These are phyloP conservation scores for Ophiostoma quercus DNA, from an alignment of 2,329 filamentous ascomycete species.

Conservation along the genomic window DNA sequence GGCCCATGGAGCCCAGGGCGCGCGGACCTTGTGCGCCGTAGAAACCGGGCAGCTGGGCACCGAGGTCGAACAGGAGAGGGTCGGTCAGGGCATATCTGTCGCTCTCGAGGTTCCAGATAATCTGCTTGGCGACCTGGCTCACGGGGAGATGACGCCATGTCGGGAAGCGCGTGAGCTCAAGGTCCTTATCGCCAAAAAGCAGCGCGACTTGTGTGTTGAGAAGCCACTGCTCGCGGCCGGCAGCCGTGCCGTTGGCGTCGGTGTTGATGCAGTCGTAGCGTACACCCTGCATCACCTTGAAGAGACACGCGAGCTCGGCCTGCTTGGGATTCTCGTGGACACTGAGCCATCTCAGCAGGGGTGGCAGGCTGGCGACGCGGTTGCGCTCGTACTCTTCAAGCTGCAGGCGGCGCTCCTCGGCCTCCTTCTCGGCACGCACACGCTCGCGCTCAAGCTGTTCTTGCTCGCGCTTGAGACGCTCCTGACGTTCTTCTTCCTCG, in stretches of 20 bases:
- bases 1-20: constrained; percentile 40
- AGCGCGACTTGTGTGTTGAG: constrained; percentile 60
- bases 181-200: constrained; percentile 60
- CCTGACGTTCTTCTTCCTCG: constrained; percentile 51
- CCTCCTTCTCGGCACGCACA: constrained; percentile 39
- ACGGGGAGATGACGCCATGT: constrained; percentile 54
- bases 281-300: constrained; percentile 54
- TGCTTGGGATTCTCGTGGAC: constrained; percentile 47
- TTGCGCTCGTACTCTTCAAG: constrained; percentile 51
- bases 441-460: constrained; percentile 21
- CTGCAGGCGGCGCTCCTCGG: constrained; percentile 43
- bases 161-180: constrained; percentile 54
- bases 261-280: constrained; percentile 59
- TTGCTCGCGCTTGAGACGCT: constrained; percentile 35
- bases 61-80: constrained; percentile 48
- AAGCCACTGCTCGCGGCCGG: constrained; percentile 61
- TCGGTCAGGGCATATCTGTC: constrained; percentile 52
- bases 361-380: constrained; percentile 53
- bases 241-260: constrained; percentile 46
- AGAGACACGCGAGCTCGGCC: constrained; percentile 48
- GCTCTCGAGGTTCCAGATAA: constrained; percentile 56
- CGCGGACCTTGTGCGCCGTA: constrained; percentile 46
- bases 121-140: constrained; percentile 50
- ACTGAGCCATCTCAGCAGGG: constrained; percentile 58
- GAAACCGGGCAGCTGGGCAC: constrained; percentile 48